Evolutionary conservation across 2,329 filamentous ascomycete species (phyloP), one percentile per base, ranked within the genome.

Genomic region (Pseudogymnoascus sp.): DNA sequence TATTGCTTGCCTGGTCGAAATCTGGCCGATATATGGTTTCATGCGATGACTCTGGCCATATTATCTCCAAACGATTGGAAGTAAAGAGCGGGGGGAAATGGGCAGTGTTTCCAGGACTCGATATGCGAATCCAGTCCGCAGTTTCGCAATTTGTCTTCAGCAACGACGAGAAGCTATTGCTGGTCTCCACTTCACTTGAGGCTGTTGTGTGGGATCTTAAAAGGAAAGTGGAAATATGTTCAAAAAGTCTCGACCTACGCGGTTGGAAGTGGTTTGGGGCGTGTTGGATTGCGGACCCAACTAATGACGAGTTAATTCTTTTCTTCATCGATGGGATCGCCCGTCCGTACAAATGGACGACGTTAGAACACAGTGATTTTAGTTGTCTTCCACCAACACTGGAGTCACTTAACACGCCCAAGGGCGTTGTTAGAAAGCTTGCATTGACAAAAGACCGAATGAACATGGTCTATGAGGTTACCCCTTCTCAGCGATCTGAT

Each of bases 1-100:
- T 51, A 28, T 51, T 10, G 28, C 45, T 28, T n/a, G 14, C 14
- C 14, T 51, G 45, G 45, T 51, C 45, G 3, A 51, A 51, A 51
- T 51, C 45, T 10, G 45, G 45, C 1, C 21, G 39, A 60, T 69
- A 64, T 51, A 65, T 71, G n/a, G 68, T 60, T 14, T 65, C 65
- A 11, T 34, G 43, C n/a, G 66, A 68, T 61, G 66, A 68, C n/a
- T 67, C 43, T 8, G 65, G 63, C 8, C 65, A 62, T 34, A 41
- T 68, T 5, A 65, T 68, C 11, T 61, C 62, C 0, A 68, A 68
- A 61, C 31, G 65, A 43, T 57, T 68, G 51, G 31, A 63, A 36
- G 45, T 28, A 13, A 41, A 57, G 13, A 31, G 25, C 11, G 25
- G 31, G 2, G 61, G 45, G 13, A 63, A 64, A 61, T 68, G 65